Evolutionary conservation across 768 basidiomycete species (phyloP).

Genomic region (Leccinum fibrillosum): DNA sequence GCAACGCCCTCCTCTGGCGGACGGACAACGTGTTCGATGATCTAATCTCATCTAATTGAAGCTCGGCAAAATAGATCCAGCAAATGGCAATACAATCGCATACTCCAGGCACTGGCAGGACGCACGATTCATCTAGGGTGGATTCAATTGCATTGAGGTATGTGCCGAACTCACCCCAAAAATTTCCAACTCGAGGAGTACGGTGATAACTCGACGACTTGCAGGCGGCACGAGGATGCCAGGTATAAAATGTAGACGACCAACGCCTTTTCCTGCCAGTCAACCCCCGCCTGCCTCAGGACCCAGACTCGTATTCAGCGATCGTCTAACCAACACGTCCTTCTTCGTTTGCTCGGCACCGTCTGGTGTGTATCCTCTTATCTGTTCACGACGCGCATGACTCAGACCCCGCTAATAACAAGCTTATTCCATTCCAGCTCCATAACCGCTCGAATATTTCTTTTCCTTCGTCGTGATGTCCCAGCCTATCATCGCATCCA

Average conservation of each 20-base stretch:
- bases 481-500: neutral
- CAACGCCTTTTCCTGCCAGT: neutral
- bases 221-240: neutral
- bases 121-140: conserved; percentile 4
- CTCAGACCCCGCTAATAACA: neutral
- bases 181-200: neutral
- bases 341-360: neutral
- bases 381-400: neutral
- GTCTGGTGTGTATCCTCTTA: conserved; percentile 4
- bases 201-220: neutral
- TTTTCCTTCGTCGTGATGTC: neutral
- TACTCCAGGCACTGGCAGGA: neutral
- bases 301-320: neutral
- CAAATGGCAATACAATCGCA: neutral
- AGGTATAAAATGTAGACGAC: conserved; percentile 16
- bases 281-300: neutral
- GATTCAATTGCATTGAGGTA: neutral
- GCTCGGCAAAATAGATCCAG: neutral
- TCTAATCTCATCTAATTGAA: neutral
- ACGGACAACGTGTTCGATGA: conserved; percentile 11
- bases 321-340: neutral
- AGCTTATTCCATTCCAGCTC: neutral
- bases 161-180: neutral
- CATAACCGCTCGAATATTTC: neutral
- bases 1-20: neutral